Percentiles rank a stretch among this genome's conserved stretches.
Evolutionary conservation across 345 rosid species (phyloP).

Genomic region (Ricinus communis): DNA sequence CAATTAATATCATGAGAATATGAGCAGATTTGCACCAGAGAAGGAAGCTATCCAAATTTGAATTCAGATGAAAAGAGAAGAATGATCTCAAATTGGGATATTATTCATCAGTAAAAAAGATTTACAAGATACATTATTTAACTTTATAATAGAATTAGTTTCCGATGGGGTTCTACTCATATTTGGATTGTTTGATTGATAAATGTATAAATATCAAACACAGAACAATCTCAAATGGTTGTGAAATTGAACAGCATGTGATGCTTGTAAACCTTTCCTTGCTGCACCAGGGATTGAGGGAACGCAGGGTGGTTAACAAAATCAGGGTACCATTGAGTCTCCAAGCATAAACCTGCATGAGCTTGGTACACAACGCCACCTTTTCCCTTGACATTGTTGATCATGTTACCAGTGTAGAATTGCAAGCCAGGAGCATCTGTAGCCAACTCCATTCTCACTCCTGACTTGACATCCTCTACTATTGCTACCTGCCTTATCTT

Average conservation of each 20-base stretch:
- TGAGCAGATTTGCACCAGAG: too few relatives aligned
- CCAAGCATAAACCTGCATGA: slow-evolving; percentile 67
- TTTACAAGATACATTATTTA: too few relatives aligned
- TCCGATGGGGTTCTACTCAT: too few relatives aligned
- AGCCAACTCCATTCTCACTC: slow-evolving; percentile 61
- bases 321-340: slow-evolving; percentile 78
- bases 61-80: too few relatives aligned
- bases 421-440: slow-evolving; percentile 70
- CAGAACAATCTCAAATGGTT: too few relatives aligned
- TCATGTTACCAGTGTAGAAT: slow-evolving; percentile 55
- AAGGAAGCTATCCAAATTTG: too few relatives aligned
- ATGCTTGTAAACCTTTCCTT: slow-evolving; percentile 59
- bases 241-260: slow-evolving; percentile 57
- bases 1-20: too few relatives aligned
- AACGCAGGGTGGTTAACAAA: slow-evolving; percentile 62
- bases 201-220: too few relatives aligned
- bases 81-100: too few relatives aligned
- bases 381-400: slow-evolving; percentile 53
- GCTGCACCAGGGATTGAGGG: slow-evolving; percentile 56
- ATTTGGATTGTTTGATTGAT: too few relatives aligned
- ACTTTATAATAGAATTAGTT: too few relatives aligned
- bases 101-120: too few relatives aligned
- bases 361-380: slow-evolving; percentile 56
- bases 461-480: slow-evolving; percentile 52
- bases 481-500: slow-evolving; percentile 47